phyloP scores from a whole-genome alignment of 768 basidiomycete species.

The Phaeolepiota aurea region DNA sequence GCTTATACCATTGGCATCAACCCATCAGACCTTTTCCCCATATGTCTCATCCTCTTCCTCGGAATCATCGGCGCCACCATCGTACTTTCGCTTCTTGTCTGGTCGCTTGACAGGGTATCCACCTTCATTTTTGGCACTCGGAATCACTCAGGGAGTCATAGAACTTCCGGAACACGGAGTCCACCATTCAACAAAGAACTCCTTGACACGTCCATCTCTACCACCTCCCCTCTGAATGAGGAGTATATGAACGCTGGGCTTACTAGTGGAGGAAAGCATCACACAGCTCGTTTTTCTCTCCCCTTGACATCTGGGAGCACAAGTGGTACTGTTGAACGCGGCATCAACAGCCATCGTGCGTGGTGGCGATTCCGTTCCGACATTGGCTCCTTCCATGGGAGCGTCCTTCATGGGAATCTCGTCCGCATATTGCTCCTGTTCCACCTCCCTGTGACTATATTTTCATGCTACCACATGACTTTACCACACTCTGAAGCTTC shows the following conservation, averaged over 20 bases:
- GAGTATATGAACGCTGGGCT: conserved; percentile 23
- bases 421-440: conserved; percentile 87
- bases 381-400: conserved; percentile 73
- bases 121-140: conserved; percentile 22
- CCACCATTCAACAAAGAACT: conserved; percentile 39
- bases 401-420: conserved; percentile 82
- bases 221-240: neutral
- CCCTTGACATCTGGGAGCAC: conserved; percentile 16
- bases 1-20: conserved; percentile 79
- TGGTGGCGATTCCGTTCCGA: conserved; percentile 54
- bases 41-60: conserved; percentile 79
- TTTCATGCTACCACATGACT: conserved; percentile 83
- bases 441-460: conserved; percentile 90
- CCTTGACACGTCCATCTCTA: conserved; percentile 6
- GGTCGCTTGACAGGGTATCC: conserved; percentile 57
- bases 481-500: conserved; percentile 42
- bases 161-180: conserved; percentile 24
- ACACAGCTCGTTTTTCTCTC: conserved; percentile 26
- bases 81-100: conserved; percentile 59
- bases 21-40: conserved; percentile 74
- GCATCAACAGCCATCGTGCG: conserved; percentile 26
- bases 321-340: conserved; percentile 19
- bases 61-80: conserved; percentile 68
- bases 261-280: conserved; percentile 26
- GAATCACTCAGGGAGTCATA: conserved; percentile 6